A percentile compares a stretch with the other conserved stretches of the same genome.
Evolutionary conservation across 192 early-diverging fungal genomes (phyloP).

Genomic region (Hyaloraphidium curvatum): DNA sequence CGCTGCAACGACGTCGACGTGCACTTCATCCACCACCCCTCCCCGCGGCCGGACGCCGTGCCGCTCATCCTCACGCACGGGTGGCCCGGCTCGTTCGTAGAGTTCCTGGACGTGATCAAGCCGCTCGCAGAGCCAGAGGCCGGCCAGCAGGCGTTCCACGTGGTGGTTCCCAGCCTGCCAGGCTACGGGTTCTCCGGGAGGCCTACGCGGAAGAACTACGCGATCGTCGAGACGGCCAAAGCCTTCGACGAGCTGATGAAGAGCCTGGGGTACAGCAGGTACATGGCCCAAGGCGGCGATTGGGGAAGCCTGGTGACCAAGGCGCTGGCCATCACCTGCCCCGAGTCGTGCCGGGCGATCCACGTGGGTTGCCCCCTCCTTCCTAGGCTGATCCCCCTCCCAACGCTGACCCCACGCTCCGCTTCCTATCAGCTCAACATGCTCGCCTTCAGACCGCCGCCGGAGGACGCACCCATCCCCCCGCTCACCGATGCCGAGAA

Average conservation of each 20-base stretch:
- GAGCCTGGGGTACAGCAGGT: constrained; percentile 26
- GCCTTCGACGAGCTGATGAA: constrained; percentile 14
- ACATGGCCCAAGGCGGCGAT: constrained; percentile 33
- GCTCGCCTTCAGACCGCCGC: not conserved
- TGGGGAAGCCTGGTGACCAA: constrained; percentile 29
- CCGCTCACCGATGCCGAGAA: not conserved
- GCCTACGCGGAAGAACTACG: too few species aligned
- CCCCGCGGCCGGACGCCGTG: constrained; percentile 13
- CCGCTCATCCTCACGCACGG: constrained; percentile 44
- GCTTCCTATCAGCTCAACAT: constrained; percentile 2
- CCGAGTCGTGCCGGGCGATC: constrained; percentile 20
- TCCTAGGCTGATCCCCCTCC: too few species aligned
- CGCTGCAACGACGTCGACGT: not conserved
- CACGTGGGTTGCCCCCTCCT: constrained; percentile 13
- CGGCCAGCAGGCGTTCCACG: constrained; percentile 24
- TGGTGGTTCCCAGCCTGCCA: constrained; percentile 42
- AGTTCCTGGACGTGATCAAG: constrained; percentile 7
- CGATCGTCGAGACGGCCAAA: constrained; percentile 7
- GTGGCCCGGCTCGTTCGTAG: constrained; percentile 38
- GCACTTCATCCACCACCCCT: constrained; percentile 9
- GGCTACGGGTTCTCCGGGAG: constrained; percentile 42
- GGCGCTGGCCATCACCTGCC: constrained; percentile 20
- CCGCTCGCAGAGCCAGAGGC: not conserved
- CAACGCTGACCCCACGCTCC: not conserved
- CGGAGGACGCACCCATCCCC: not conserved